phyloP scores from a whole-genome alignment of 2,329 filamentous ascomycete genomes.

The Bipolaris sorokiniana region DNA sequence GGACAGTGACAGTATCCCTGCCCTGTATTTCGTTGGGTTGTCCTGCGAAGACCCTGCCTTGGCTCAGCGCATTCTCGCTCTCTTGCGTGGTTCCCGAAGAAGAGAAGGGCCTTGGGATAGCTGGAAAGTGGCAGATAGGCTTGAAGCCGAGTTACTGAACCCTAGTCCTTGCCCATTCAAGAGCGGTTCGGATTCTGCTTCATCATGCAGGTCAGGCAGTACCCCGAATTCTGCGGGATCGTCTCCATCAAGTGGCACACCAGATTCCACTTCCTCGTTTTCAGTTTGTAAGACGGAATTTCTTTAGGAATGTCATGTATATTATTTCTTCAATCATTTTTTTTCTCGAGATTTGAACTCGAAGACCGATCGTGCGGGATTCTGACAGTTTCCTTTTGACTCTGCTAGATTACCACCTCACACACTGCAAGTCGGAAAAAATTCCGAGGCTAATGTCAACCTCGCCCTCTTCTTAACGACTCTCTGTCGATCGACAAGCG shows the following conservation, averaged over 20 bases:
- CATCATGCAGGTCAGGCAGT: not conserved
- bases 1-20: conserved; percentile 6
- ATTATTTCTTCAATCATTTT: not conserved
- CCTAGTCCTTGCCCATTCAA: not conserved
- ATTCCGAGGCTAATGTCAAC: not conserved
- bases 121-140: conserved; percentile 4
- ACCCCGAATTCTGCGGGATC: no score
- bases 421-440: not conserved
- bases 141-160: not conserved
- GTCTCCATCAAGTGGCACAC: not conserved
- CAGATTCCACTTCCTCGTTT: not conserved
- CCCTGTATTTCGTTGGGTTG: conserved; percentile 1
- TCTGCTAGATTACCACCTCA: not conserved
- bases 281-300: not conserved
- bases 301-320: not conserved
- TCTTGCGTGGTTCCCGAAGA: conserved; percentile 2
- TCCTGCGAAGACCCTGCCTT: conserved; percentile 2
- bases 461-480: not conserved
- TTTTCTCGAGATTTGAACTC: not conserved
- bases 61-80: conserved; percentile 1
- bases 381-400: not conserved
- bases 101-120: conserved; percentile 10
- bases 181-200: not conserved
- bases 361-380: not conserved
- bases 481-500: not conserved